phyloP scores from a whole-genome alignment of 1,284 basidiomycete genomes.

The Ganoderma boninense region DNA sequence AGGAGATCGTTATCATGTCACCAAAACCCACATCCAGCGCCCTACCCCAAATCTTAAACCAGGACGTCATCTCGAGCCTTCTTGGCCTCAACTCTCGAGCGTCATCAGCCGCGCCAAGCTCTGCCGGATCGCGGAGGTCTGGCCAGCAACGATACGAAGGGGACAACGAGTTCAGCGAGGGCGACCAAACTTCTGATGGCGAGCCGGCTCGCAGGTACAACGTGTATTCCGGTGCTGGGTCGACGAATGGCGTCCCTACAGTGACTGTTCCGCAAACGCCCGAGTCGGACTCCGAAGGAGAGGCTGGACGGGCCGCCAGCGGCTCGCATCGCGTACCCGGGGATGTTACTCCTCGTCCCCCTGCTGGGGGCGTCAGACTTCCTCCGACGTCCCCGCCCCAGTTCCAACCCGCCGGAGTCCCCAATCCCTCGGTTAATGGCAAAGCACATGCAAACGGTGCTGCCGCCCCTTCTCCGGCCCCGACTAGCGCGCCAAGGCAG shows the following conservation, averaged over 20 bases:
- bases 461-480: conserved; percentile 2
- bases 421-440: conserved; percentile 18
- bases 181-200: conserved; percentile 45
- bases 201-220: conserved; percentile 48
- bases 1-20: conserved; percentile 46
- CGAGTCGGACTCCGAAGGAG: conserved; percentile 23
- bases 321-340: conserved; percentile 44
- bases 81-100: conserved; percentile 61
- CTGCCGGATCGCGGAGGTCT: conserved; percentile 49
- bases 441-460: not conserved
- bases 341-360: conserved; percentile 59
- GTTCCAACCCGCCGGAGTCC: conserved; percentile 21
- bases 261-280: conserved; percentile 26
- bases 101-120: conserved; percentile 57
- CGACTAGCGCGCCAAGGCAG: conserved; percentile 22
- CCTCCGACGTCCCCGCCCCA: conserved; percentile 27
- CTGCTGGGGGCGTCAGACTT: conserved; percentile 45
- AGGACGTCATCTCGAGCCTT: conserved; percentile 68
- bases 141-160: conserved; percentile 62
- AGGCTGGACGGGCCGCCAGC: conserved; percentile 18
- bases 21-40: conserved; percentile 55
- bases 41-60: conserved; percentile 65
- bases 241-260: conserved; percentile 32
- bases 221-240: not conserved
- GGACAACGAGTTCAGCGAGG: conserved; percentile 52